Percentiles rank a stretch among this genome's conserved stretches.
These are phyloP conservation scores for Wickerhamomyces pijperi DNA, from an alignment of 805 yeast species.

Conservation along the genomic window DNA sequence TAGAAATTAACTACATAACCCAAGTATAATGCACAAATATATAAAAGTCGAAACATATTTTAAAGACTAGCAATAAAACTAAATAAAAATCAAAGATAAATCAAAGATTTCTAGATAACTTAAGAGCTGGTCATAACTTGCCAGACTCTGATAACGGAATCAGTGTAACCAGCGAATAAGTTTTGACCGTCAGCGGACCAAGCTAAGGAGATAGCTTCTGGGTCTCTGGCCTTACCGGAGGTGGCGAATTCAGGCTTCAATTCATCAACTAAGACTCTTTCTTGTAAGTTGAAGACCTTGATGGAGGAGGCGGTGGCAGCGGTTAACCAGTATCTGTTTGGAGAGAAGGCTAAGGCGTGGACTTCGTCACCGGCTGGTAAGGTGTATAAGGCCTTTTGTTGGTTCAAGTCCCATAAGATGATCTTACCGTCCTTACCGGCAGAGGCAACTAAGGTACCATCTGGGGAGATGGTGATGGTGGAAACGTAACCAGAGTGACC, in stretches of 20 bases:
- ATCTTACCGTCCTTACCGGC: conserved; percentile 99
- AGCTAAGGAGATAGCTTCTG: conserved; percentile 95
- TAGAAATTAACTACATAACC: background rate
- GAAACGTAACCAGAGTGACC: conserved; percentile 99
- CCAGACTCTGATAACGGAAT: conserved; percentile 99
- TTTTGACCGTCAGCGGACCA: conserved; percentile 99
- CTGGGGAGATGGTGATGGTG: conserved; percentile 96
- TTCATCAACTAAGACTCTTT: conserved; percentile 88
- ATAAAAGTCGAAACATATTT: background rate
- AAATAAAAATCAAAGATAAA: background rate
- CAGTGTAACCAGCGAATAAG: conserved; percentile 99
- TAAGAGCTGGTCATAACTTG: conserved; percentile 81
- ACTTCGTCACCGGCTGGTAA: conserved; percentile 93
- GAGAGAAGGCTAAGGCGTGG: conserved; percentile 98
- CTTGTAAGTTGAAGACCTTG: conserved; percentile 96
- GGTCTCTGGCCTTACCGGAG: conserved; percentile 85
- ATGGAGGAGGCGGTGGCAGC: conserved; percentile 98
- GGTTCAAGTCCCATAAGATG: conserved; percentile 95
- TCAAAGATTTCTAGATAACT: conserved; percentile 1
- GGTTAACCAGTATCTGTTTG: conserved; percentile 99
- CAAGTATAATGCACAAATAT: background rate
- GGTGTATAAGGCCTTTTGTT: conserved; percentile 81
- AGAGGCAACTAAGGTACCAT: conserved; percentile 98
- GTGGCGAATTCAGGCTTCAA: conserved; percentile 95
- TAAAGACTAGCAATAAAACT: background rate